Evolutionary conservation across 345 rosid genomes (phyloP), one percentile per base, ranked within the genome.

Genomic region (Geranium brycei): DNA sequence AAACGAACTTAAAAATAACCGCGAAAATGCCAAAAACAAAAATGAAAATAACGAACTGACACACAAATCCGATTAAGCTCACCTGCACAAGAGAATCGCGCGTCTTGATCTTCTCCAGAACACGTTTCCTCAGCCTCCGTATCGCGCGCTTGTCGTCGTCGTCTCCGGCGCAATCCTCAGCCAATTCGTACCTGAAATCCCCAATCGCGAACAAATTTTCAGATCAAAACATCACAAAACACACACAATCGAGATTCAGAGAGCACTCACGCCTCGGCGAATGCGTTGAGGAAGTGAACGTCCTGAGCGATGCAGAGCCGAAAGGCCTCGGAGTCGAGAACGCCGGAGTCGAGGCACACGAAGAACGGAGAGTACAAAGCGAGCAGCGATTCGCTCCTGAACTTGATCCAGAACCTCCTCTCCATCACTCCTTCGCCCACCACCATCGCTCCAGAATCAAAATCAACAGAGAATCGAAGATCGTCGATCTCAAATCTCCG

Each of bases 111-210:
- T 88, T 92, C 75, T 86, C 82, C 63, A 83, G 32, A 14, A 84
- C 92, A 73, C 71, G 74, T 70, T 78, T 87, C 74, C 96, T 87
- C 86, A 95, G 79, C 60, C 79, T 51, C 0, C 83, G 66, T 63
- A 91, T 91, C n/a, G 88, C 88, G 61, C 74, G 31, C 72, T 88
- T 91, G 53, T 84, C 96, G 65, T 91, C 99, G 68, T 95, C 99
- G 72, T 91, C 99, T 71, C 87, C 99, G 31, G 99, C 88, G 78
- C 91, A 91, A 55, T 88, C 97, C 77, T 80, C 91, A 0, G 99
- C 96, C 74, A 82, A 74, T 65, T 84, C 92, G 75, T 84, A 88
- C 80, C 99, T 91, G 72, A 70, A 47, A 47, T 6, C 53, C 12
- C 53, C 53, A 8, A 47, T 47, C 53, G 53, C 53, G 3, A 11